A percentile compares a stretch with the other conserved stretches of the same genome.
phyloP scores from a whole-genome alignment of 2,329 filamentous ascomycete genomes.

The Alternaria brassicae region DNA sequence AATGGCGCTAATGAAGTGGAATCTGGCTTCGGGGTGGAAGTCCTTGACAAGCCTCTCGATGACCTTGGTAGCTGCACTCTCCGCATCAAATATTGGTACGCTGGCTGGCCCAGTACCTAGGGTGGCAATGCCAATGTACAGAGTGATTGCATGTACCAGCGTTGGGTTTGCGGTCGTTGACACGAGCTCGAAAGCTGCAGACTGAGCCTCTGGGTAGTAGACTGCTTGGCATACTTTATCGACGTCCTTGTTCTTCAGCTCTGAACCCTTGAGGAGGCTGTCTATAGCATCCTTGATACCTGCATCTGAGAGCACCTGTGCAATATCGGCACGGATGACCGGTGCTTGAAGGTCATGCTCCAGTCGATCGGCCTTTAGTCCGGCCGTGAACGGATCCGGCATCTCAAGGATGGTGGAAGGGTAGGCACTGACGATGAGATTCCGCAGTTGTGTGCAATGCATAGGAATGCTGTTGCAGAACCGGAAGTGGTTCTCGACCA shows the following conservation, averaged over 20 bases:
- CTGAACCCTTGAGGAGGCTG: slow-evolving; percentile 57
- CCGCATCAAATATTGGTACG: slow-evolving; percentile 69
- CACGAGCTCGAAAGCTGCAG: slow-evolving; percentile 71
- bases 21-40: slow-evolving; percentile 77
- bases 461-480: slow-evolving; percentile 82
- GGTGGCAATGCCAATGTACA: slow-evolving; percentile 79
- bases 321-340: slow-evolving; percentile 68
- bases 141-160: slow-evolving; percentile 81
- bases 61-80: slow-evolving; percentile 72
- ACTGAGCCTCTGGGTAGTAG: slow-evolving; percentile 63
- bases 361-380: slow-evolving; percentile 76
- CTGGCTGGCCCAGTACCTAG: slow-evolving; percentile 66
- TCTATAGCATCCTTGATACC: slow-evolving; percentile 64
- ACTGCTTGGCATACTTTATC: slow-evolving; percentile 79
- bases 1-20: slow-evolving; percentile 83
- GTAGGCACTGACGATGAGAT: slow-evolving; percentile 83
- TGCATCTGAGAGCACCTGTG: slow-evolving; percentile 57
- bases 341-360: slow-evolving; percentile 76
- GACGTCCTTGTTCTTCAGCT: slow-evolving; percentile 74
- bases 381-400: slow-evolving; percentile 74
- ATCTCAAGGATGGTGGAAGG: slow-evolving; percentile 74
- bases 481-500: slow-evolving; percentile 84
- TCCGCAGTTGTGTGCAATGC: slow-evolving; percentile 86
- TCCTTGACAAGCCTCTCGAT: slow-evolving; percentile 79
- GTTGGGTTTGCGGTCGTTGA: slow-evolving; percentile 72